Evolutionary conservation across 176 grass and related monocot genomes (phyloP), one percentile per base, ranked within the genome.

Genomic region (Triticum urartu): DNA sequence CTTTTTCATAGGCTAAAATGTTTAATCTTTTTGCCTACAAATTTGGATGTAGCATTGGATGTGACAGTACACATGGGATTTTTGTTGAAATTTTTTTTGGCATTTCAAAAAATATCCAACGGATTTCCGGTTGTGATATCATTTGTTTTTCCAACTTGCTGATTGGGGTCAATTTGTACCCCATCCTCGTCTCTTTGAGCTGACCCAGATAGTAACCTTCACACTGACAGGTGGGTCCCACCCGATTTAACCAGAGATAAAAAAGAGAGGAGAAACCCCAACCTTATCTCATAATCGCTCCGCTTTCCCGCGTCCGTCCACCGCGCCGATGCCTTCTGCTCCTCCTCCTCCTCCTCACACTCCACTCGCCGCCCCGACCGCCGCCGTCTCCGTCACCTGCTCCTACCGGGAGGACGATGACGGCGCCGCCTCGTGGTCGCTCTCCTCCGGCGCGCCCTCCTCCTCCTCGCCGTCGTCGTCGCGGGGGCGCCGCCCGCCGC

Each of bases 371-470:
- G 40, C 81, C 9, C 43, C 32, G 13, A 20, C 68, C 39, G 21
- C 25, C 40, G 14, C 38, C 63, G 5, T 81, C 34, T 18, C 79
- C 24, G 26, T 86, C 14, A 36, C 82, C 52, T 76, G 56, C 75
- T 54, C 69, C 50, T 72, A 73, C 10, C 61, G 77, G 21, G 66
- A 66, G 3, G 66, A 79, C 0, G 72, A 76, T 1, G 17, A 77
- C 9, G 13, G 15, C 9, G 30, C 83, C 9, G 76, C 86, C 32
- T 78, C 85, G 7, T 92, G 93, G 93, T 89, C 90, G 20, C 90
- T 95, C 36, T 92, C 89, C 39, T 87, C 90, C 61, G 84, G 90
- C 68, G 74, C 79, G 20, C n/a, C 10, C 42, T 43, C 81, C 52
- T 73, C 86, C 78, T 73, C 78, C 2, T 80, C 87, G 4, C 80